These are phyloP conservation scores for Cryomyces minteri DNA, from an alignment of 495 filamentous ascomycete species.

Conservation along the genomic window DNA sequence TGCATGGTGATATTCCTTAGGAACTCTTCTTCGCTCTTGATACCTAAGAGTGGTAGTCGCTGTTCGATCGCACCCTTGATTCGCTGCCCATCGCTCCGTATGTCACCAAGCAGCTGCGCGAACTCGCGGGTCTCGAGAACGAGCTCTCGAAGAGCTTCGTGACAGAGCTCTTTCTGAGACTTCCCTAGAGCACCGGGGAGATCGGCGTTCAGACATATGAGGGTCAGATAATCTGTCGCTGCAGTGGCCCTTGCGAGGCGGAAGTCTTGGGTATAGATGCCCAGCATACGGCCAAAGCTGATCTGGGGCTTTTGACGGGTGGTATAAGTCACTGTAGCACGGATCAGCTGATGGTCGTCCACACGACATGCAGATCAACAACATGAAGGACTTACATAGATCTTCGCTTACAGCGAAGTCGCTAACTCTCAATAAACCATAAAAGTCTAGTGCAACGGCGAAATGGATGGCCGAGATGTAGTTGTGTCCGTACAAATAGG, in stretches of 20 bases:
- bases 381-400: slow-evolving; percentile 34
- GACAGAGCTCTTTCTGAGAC: slow-evolving; percentile 64
- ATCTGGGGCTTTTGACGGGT: slow-evolving; percentile 73
- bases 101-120: slow-evolving; percentile 81
- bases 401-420: slow-evolving; percentile 51
- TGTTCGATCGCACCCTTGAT: slow-evolving; percentile 78
- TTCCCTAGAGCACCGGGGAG: slow-evolving; percentile 52
- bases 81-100: slow-evolving; percentile 60
- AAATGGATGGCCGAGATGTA: slow-evolving; percentile 92
- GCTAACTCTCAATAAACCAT: slow-evolving; percentile 74
- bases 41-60: slow-evolving; percentile 64
- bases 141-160: slow-evolving; percentile 87
- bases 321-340: slow-evolving; percentile 35
- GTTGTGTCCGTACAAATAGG: slow-evolving; percentile 73
- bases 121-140: slow-evolving; percentile 90
- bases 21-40: slow-evolving; percentile 65
- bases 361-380: neutral
- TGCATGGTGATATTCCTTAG: slow-evolving; percentile 72
- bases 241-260: slow-evolving; percentile 69
- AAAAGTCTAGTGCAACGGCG: slow-evolving; percentile 74
- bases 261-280: slow-evolving; percentile 91
- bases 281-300: slow-evolving; percentile 84
- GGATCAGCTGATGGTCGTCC: slow-evolving; percentile 17
- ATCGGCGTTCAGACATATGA: slow-evolving; percentile 88
- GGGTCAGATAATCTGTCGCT: slow-evolving; percentile 80